Evolutionary conservation across 768 basidiomycete genomes (phyloP).

Genomic region (Dacryopinax spathularia): DNA sequence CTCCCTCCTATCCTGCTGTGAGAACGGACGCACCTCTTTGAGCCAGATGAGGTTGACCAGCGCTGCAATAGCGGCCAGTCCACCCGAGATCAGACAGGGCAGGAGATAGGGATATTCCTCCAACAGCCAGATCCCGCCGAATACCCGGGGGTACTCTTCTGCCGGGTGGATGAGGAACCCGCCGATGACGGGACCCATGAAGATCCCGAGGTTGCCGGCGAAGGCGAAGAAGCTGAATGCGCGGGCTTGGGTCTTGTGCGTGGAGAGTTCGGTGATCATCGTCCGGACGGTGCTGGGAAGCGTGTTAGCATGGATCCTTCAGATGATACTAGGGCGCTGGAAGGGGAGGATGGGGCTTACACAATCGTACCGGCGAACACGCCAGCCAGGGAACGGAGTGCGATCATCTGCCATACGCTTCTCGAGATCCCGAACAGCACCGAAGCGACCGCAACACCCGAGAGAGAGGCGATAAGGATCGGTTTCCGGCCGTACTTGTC

Average conservation of each 20-base stretch:
- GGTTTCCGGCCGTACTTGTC: slow-evolving; percentile 13
- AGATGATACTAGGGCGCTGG: neutral
- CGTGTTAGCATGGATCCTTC: neutral
- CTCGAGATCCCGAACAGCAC: slow-evolving; percentile 9
- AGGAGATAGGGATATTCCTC: slow-evolving; percentile 12
- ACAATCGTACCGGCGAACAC: slow-evolving; percentile 12
- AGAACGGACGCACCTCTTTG: slow-evolving; percentile 9
- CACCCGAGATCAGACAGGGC: slow-evolving; percentile 10
- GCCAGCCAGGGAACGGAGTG: slow-evolving; percentile 9
- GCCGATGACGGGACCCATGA: slow-evolving; percentile 5
- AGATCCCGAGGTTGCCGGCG: slow-evolving; percentile 6
- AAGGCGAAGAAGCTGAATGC: slow-evolving; percentile 7
- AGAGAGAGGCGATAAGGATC: slow-evolving; percentile 8
- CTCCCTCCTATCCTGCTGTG: neutral
- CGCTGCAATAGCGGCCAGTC: slow-evolving; percentile 5
- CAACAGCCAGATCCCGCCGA: slow-evolving; percentile 5
- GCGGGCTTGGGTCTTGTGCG: slow-evolving; percentile 3
- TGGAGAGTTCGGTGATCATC: slow-evolving; percentile 5
- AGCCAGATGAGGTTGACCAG: slow-evolving; percentile 11
- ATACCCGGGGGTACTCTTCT: slow-evolving; percentile 2
- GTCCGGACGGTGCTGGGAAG: slow-evolving; percentile 4
- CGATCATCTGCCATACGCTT: slow-evolving; percentile 12
- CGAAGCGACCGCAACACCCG: slow-evolving; percentile 7
- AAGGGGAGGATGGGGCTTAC: neutral
- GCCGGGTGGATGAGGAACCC: slow-evolving; percentile 10